A percentile compares a stretch with the other conserved stretches of the same genome.
Evolutionary conservation across 371 early-diverging fungal species (phyloP).

Genomic region (Mortierella sp.): DNA sequence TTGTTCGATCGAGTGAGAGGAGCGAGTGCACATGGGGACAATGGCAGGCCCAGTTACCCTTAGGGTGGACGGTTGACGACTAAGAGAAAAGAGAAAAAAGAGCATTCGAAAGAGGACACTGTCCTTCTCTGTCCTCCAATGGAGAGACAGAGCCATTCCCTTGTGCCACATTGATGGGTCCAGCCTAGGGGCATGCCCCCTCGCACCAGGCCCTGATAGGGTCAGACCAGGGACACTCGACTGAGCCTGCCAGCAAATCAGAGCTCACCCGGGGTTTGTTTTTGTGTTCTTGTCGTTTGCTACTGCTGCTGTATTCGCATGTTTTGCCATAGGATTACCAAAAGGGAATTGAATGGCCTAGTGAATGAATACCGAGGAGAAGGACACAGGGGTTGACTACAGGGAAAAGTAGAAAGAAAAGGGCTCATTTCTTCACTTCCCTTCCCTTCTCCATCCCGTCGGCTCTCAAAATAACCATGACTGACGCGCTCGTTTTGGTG

Average conservation of each 20-base stretch:
- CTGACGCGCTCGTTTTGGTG: not conserved
- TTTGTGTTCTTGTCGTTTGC: not conserved
- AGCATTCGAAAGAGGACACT: not conserved
- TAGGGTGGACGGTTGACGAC: not conserved
- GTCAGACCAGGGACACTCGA: slow-evolving; percentile 21
- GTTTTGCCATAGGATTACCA: not conserved
- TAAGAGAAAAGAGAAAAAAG: not conserved
- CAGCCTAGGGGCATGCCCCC: slow-evolving; percentile 27
- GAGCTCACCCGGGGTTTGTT: not conserved
- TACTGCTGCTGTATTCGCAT: no score
- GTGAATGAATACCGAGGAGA: not conserved
- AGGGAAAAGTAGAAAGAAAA: not conserved
- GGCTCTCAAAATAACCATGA: not conserved
- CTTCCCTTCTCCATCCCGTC: not conserved
- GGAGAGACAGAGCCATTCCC: slow-evolving; percentile 23
- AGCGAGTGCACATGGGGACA: not conserved
- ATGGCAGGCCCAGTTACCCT: not conserved
- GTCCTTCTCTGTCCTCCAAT: slow-evolving; percentile 26
- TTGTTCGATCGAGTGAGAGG: not conserved
- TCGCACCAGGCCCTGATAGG: slow-evolving; percentile 38
- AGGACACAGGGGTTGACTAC: not conserved
- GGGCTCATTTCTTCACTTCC: not conserved
- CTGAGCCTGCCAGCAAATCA: slow-evolving; percentile 29
- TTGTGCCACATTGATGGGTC: slow-evolving; percentile 26
- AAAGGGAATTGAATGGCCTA: not conserved